Evolutionary conservation across 2,329 filamentous ascomycete species (phyloP), one percentile per base, ranked within the genome.

Genomic region (Geosmithia flava): DNA sequence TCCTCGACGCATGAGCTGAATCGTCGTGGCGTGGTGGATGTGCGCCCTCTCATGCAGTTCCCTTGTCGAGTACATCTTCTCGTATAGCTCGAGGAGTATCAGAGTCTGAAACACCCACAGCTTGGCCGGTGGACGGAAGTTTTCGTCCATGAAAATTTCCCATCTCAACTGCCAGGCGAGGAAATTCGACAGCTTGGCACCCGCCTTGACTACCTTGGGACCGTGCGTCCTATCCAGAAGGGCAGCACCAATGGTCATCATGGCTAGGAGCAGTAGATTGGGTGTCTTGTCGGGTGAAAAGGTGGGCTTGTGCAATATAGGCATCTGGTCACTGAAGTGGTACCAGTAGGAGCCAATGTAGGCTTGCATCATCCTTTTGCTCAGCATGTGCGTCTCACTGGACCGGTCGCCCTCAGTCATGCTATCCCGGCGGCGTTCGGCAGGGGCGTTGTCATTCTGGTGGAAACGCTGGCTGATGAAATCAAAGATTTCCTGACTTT

Each of bases 21-120:
- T 81, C 0, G 90, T 96, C 0, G 91, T 96, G 15, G 91, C 91
- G 61, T 98, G 93, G 59, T 97, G 91, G 44, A 97, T 95, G 57
- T 97, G 91, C 1, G 91, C 91, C 54, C 93, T 78, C 65, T 98
- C 93, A 63, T 98, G 93, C 30, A 97, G 71, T 50, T 87, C 83
- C 53, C 90, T 78, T 0, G 91, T 95, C 40, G 89, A 93, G 63
- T 91, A 97, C 85, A 95, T 93, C 72, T 98, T 98, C 68, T 98
- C 93, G 58, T 95, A 97, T 1, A 95, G 70, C 62, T 98, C 93
- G 13, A 97, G 74, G 5, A 97, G 74, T 4, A 97, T 71, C 47
- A 97, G 69, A 1, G 91, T 83, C 62, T 97, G 93, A 67, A 97
- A 97, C 0, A 95, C 80, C 91, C 91, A 98, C 7, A 98, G 68